Percentiles rank a stretch among this genome's conserved stretches.
phyloP scores from a whole-genome alignment of 805 yeast genomes.

The Yamadazyma insecticola region DNA sequence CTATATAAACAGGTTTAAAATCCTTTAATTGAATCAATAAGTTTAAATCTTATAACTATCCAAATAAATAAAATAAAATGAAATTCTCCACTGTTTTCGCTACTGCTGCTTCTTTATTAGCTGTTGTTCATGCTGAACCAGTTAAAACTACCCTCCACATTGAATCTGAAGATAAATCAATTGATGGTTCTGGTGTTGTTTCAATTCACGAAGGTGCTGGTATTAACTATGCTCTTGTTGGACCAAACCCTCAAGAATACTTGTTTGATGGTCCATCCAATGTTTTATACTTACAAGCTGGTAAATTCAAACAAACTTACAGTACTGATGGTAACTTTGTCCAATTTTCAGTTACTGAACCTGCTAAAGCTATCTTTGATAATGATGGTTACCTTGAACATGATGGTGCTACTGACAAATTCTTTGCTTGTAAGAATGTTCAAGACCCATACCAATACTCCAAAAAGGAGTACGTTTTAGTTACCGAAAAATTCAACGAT shows the following conservation, averaged over 20 bases:
- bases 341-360: slow-evolving; percentile 6
- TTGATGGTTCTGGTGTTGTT: slow-evolving; percentile 26
- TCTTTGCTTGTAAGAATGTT: slow-evolving; percentile 23
- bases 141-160: slow-evolving; percentile 9
- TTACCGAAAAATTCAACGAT: not conserved
- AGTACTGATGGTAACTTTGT: slow-evolving; percentile 1
- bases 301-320: slow-evolving; percentile 2
- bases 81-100: slow-evolving; percentile 10
- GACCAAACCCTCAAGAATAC: slow-evolving; percentile 10
- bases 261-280: slow-evolving; percentile 2
- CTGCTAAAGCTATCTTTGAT: slow-evolving; percentile 5
- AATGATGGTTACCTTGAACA: slow-evolving; percentile 12
- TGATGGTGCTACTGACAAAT: slow-evolving; percentile 14
- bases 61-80: no score
- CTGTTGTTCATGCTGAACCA: slow-evolving; percentile 12
- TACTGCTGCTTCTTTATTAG: slow-evolving; percentile 7
- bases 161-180: slow-evolving; percentile 18
- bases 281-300: slow-evolving; percentile 1
- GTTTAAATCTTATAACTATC: no score
- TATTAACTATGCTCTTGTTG: slow-evolving; percentile 34
- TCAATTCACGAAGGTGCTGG: slow-evolving; percentile 44
- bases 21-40: no score
- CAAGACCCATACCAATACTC: slow-evolving; percentile 27
- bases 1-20: no score
- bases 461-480: slow-evolving; percentile 2